Evolutionary conservation across 805 yeast species (phyloP), one percentile per base, ranked within the genome.

Genomic region (Blastobotrys muscicola): DNA sequence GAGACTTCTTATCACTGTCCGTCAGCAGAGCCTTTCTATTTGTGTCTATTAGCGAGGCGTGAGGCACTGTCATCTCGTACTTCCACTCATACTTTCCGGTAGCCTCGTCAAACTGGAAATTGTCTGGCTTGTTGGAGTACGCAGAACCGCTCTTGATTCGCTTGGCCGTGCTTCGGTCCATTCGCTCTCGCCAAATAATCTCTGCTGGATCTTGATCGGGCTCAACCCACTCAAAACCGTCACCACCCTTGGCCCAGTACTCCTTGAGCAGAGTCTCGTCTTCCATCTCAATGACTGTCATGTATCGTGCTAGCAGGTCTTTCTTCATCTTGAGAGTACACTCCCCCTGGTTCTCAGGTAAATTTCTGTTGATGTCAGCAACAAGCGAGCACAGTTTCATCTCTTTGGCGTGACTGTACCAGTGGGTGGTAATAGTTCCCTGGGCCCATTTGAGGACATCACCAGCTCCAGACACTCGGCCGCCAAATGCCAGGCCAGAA

Each of bases 191-290:
- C 65, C 65, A 62, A 4, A 58, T 36, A 9, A 57, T 47, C 14
- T 80, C 86, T 0, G 92, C 94, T 0, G 95, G 95, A 56, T 85
- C 95, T 56, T 82, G 82, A 57, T 85, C 95, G 0, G 94, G 94
- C 56, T 85, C 95, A 9, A 75, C 80, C 95, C 95, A 85, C 47
- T 80, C 84, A 56, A 83, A 85, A 10, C 86, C 87, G 43, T 81
- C 89, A 29, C 95, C 95, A 6, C 85, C 84, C 35, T 82, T 72
- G 57, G 84, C 76, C 95, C 95, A 85, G 63, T 84, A 85, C 52
- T 86, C 94, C 56, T 84, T 82, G 51, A 85, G 53, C 66, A 77
- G 69, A 38, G 75, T 57, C 47, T 85, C 94, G 47, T 76, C 80
- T 44, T 78, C 76, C 38, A 82, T 77, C 51, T 76, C 66, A 5